A percentile compares a stretch with the other conserved stretches of the same genome.
Evolutionary conservation across 768 basidiomycete species (phyloP).

Genomic region (Tremella fuciformis): DNA sequence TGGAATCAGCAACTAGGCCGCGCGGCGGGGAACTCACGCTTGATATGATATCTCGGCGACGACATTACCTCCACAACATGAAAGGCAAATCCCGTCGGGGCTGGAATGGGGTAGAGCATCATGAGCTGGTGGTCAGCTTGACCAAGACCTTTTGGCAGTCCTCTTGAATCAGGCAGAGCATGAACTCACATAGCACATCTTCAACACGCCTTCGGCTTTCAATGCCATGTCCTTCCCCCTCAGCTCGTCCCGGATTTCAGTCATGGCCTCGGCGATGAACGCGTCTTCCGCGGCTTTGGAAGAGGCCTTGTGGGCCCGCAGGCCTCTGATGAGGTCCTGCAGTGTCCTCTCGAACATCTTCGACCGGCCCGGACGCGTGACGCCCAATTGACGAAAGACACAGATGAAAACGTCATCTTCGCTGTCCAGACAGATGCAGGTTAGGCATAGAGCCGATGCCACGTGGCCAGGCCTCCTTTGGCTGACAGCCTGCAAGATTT

Average conservation of each 20-base stretch:
- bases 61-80: constrained; percentile 98
- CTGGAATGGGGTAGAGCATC: constrained; percentile 82
- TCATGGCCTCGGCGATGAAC: constrained; percentile 66
- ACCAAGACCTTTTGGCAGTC: not conserved
- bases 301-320: constrained; percentile 89
- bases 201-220: constrained; percentile 90
- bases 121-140: constrained; percentile 67
- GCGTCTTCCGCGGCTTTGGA: constrained; percentile 77
- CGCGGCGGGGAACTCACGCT: constrained; percentile 54
- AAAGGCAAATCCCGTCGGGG: constrained; percentile 91
- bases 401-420: too few relatives aligned
- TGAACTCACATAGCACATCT: constrained; percentile 94
- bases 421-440: too few relatives aligned
- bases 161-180: too few relatives aligned
- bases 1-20: not conserved
- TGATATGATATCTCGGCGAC: constrained; percentile 82
- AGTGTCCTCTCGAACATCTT: constrained; percentile 94
- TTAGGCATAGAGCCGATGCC: too few relatives aligned
- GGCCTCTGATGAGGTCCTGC: constrained; percentile 89
- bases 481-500: too few relatives aligned
- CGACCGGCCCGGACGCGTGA: not conserved
- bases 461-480: too few relatives aligned
- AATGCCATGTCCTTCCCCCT: constrained; percentile 93
- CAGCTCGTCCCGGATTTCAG: constrained; percentile 76
- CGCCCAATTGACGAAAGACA: not conserved